Percentiles rank a stretch among this genome's conserved stretches.
These are phyloP conservation scores for Diversispora epigaea DNA, from an alignment of 192 early-diverging fungal genomes.

Conservation along the genomic window DNA sequence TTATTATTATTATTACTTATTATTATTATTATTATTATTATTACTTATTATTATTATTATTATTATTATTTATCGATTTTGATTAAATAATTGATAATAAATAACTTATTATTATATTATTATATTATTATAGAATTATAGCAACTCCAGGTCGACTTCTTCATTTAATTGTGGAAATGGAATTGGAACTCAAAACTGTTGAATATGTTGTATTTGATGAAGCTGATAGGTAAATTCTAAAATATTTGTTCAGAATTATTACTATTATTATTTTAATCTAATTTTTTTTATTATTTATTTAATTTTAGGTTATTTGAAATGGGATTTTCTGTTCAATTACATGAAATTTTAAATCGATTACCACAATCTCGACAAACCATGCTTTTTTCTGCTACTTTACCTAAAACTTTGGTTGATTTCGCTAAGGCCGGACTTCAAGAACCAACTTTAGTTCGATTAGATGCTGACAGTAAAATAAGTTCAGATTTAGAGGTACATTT, in stretches of 20 bases:
- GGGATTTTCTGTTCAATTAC: conserved; percentile 93
- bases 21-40: too few species aligned
- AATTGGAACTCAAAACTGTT: conserved; percentile 80
- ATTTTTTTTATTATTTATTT: background rate
- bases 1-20: too few species aligned
- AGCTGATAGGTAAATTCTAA: conserved; percentile 78
- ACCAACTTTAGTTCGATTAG: conserved; percentile 89
- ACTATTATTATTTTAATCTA: background rate
- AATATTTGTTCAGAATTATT: background rate
- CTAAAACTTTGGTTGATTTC: conserved; percentile 91
- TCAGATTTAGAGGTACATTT: conserved; percentile 77
- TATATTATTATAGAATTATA: conserved; percentile 48
- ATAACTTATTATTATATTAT: background rate
- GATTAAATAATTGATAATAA: background rate
- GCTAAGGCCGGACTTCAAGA: conserved; percentile 95
- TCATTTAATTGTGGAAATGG: conserved; percentile 89
- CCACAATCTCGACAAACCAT: conserved; percentile 86
- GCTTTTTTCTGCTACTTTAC: conserved; percentile 95
- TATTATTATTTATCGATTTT: too few species aligned
- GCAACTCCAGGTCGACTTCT: conserved; percentile 83
- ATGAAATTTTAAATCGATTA: conserved; percentile 84
- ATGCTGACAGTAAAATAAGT: conserved; percentile 93
- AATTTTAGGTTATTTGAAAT: conserved; percentile 81
- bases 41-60: too few species aligned
- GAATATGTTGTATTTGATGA: conserved; percentile 99